Evolutionary conservation across 805 yeast genomes (phyloP), one percentile per base, ranked within the genome.

Genomic region (Cyberlindnera mrakii): DNA sequence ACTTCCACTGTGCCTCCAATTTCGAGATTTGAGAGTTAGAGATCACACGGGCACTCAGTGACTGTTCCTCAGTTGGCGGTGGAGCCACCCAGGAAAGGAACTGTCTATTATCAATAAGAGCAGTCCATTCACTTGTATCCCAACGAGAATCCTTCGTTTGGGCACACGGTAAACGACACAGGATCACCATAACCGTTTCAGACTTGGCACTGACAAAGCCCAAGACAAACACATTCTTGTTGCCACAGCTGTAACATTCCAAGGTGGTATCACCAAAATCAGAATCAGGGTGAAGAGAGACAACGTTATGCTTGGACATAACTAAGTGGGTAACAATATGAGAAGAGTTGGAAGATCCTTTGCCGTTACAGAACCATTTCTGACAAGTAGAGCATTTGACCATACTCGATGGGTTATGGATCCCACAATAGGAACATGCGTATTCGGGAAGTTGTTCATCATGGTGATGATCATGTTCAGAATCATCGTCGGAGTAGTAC

Each of bases 161-260:
- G 1, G 95, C 82, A 63, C 97, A 90, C 1, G 96, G 96, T 42
- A 86, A 68, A 43, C 97, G 78, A 64, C 97, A 90, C 38, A 90
- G 63, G 35, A 89, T 74, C 5, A 90, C 96, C 46, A 90, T 90
- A 32, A 88, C 89, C 5, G 89, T 80, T 51, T 87, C 95, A 45
- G 81, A 76, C 57, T 85, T 86, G 4, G 96, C 96, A 20, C 89
- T 75, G 14, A 90, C 93, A 62, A 82, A 88, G 0, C 97, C 97
- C 32, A 90, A 67, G 20, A 82, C 70, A 53, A 90, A 90, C 3
- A 80, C 84, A 54, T 90, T 90, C 46, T 71, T 78, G 57, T 75
- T 77, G 27, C 96, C 96, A 67, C 97, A 90, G 57, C 81, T 82
- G 65, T 89, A 90, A 66, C 97, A 90, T 61, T 90, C 97, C 45